These are phyloP conservation scores for Ascocoryne sarcoides DNA, from an alignment of 2,329 filamentous ascomycete genomes.

Conservation along the genomic window DNA sequence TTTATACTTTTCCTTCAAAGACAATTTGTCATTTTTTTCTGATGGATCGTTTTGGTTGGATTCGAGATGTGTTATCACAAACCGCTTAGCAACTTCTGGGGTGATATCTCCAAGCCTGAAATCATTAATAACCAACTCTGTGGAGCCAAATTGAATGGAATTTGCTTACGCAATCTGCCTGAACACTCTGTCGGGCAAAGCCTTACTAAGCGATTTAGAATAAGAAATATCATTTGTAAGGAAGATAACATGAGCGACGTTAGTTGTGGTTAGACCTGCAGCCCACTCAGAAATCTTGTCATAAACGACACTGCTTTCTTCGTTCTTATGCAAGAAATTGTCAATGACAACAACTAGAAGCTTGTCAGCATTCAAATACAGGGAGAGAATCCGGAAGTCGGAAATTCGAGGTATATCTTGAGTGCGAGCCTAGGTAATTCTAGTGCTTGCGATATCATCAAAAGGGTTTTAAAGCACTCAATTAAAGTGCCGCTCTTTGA, in stretches of 20 bases:
- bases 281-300: conserved; percentile 87
- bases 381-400: too few species aligned
- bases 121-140: too few species aligned
- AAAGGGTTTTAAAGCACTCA: too few species aligned
- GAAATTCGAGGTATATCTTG: too few species aligned
- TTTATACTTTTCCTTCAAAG: conserved; percentile 22
- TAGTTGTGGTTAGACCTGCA: conserved; percentile 72
- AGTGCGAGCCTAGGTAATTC: too few species aligned
- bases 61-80: conserved; percentile 75
- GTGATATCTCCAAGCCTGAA: conserved; percentile 84
- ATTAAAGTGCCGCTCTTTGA: too few species aligned
- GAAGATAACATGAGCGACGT: conserved; percentile 90
- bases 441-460: too few species aligned
- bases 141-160: too few species aligned
- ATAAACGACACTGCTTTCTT: conserved; percentile 56
- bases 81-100: conserved; percentile 77
- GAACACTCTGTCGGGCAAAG: conserved; percentile 85
- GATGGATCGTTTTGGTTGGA: conserved; percentile 29
- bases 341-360: conserved; percentile 88
- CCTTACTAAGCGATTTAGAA: conserved; percentile 77
- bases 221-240: conserved; percentile 84
- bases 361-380: too few species aligned
- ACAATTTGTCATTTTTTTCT: conserved; percentile 21
- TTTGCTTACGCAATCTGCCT: conserved; percentile 71
- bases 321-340: conserved; percentile 78